Base-by-base conservation (phyloP, 768 basidiomycete species). In the Mycena galericulata region DNA sequence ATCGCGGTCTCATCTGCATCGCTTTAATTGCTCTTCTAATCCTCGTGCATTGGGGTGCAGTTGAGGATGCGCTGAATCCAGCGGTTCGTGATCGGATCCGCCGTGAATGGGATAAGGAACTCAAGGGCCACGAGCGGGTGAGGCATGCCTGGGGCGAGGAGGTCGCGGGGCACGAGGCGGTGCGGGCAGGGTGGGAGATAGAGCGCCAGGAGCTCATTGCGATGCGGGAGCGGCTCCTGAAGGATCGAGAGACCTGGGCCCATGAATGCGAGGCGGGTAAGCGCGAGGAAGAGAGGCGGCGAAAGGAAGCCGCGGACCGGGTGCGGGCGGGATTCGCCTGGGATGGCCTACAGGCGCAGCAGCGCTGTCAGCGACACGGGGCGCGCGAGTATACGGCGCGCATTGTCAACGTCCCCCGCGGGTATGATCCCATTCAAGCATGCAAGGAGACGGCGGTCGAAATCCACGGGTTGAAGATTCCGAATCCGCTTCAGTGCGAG, bases 381-480 rank as follows among this genome's bases (percentile, higher is more conserved):
- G 75, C 73, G 24, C 68, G 76, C 41, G 73, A 77, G 62, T 81
- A 79, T 14, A 74, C 75, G 10, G 79, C 80, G 0, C 54, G 70
- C 8, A 60, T 81, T 0, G 70, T 70, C 53, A 81, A 80, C 40
- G 58, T 78, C 1, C 80, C 78, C 1, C 26, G 26, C 18, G 24
- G 51, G 5, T 79, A 77, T 56, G 61, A 53, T 46, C 64, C 46
- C 5, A 24, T 18, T 29, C 43, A 41, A 24, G 54, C 58, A 7
- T 70, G 71, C 49, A 29, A n/a, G 26, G 71, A 72, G 45, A 72
- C 64, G 34, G 75, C 75, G 72, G 75, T 51, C 49, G 55, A 56
- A 59, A 65, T 68, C n/a, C 61, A 63, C 29, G 67, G 67, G 4
- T 9, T 50, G 14, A 43, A 46, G 34, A 43, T 62, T 9, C 27